Evolutionary conservation across 257 asterid species (phyloP).

Genomic region (Solanum gandarillasii): DNA sequence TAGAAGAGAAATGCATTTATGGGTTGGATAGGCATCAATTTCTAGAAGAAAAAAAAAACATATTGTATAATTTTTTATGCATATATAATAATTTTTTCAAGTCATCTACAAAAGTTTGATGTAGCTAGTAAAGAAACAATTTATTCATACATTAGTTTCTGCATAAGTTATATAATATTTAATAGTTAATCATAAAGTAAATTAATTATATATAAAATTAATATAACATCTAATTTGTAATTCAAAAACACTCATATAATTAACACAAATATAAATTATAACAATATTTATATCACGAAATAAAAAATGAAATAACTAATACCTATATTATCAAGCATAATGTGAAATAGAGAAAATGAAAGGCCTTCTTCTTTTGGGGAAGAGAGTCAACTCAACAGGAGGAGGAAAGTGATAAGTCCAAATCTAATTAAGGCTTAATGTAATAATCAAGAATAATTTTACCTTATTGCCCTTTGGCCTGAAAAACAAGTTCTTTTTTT

Average conservation of each 20-base stretch:
- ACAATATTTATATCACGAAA: no score
- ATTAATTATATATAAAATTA: no score
- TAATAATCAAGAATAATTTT: not conserved
- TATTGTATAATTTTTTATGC: not conserved
- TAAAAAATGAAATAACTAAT: no score
- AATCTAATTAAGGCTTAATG: not conserved
- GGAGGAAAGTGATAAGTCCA: constrained; percentile 9
- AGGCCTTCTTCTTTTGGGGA: not conserved
- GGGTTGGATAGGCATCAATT: constrained; percentile 6
- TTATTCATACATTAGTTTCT: no score
- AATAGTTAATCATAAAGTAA: rapidly evolving
- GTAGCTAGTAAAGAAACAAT: not conserved
- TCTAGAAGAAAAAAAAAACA: not conserved
- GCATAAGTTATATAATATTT: no score
- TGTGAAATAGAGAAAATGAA: not conserved
- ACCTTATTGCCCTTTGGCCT: not conserved
- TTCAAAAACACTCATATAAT: no score
- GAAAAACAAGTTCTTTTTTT: not conserved
- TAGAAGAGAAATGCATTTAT: constrained; percentile 31
- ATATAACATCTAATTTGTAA: no score
- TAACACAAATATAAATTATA: no score
- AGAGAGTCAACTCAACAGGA: not conserved
- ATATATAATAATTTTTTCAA: no score
- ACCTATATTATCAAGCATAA: no score
- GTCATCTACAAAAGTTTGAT: not conserved